Percentiles rank a stretch among this genome's conserved stretches.
These are phyloP conservation scores for Kodamaea neixiangensis DNA, from an alignment of 805 yeast species.

Conservation along the genomic window DNA sequence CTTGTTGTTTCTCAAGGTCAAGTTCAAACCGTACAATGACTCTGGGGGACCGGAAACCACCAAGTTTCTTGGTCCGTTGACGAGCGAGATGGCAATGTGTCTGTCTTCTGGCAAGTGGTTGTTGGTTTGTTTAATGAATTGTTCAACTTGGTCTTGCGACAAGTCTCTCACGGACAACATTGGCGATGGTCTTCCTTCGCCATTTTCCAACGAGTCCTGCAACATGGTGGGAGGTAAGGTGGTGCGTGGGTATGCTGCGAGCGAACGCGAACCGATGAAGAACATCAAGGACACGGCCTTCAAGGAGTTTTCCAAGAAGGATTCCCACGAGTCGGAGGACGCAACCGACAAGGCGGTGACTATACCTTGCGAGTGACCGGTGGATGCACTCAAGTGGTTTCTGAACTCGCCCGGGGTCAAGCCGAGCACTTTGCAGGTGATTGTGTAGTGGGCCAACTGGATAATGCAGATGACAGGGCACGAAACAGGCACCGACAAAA, in stretches of 20 bases:
- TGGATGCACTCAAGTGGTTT: conserved; percentile 66
- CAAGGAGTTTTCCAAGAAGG: conserved; percentile 68
- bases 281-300: conserved; percentile 85
- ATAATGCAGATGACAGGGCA: conserved; percentile 97
- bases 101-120: conserved; percentile 89
- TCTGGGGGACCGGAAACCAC: conserved; percentile 98
- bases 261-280: conserved; percentile 91
- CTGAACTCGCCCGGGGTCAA: conserved; percentile 87
- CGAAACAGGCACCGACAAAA: conserved; percentile 88
- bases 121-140: conserved; percentile 81
- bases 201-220: conserved; percentile 88
- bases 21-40: conserved; percentile 92
- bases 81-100: conserved; percentile 85
- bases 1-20: conserved; percentile 89
- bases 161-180: conserved; percentile 95
- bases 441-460: conserved; percentile 90
- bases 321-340: conserved; percentile 77
- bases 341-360: conserved; percentile 93
- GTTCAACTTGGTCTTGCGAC: conserved; percentile 75
- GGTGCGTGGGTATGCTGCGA: conserved; percentile 88
- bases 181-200: conserved; percentile 96
- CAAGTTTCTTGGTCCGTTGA: conserved; percentile 94
- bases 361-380: conserved; percentile 91
- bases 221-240: conserved; percentile 91
- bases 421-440: conserved; percentile 83